Percentiles rank a stretch among this genome's conserved stretches.
These are phyloP conservation scores for Xylariomycetidae sp. DNA, from an alignment of 2,329 filamentous ascomycete genomes.

Conservation along the genomic window DNA sequence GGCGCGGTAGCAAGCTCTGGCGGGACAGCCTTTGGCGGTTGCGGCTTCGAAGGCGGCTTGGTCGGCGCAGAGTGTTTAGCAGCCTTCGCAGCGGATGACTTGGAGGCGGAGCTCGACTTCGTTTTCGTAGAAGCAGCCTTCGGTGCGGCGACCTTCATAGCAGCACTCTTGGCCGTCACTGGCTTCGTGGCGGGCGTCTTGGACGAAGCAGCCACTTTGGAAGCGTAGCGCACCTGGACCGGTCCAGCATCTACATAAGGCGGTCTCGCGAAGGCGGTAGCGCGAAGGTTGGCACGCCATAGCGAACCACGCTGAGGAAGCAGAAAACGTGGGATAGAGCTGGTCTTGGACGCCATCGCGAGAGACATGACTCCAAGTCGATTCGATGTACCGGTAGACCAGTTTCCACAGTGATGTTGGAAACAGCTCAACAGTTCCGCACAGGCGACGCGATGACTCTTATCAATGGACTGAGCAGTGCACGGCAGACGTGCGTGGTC, in stretches of 20 bases:
- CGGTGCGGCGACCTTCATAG: slow-evolving; percentile 5
- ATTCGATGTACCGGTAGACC: no score
- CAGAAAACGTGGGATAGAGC: slow-evolving; percentile 60
- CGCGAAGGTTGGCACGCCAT: slow-evolving; percentile 40
- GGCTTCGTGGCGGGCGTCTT: slow-evolving; percentile 28
- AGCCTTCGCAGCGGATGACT: slow-evolving; percentile 11
- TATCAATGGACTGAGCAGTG: no score
- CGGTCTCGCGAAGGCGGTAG: slow-evolving; percentile 21
- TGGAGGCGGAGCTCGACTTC: slow-evolving; percentile 9
- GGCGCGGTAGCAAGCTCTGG: slow-evolving; percentile 4
- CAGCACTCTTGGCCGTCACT: slow-evolving; percentile 18
- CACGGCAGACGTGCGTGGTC: no score
- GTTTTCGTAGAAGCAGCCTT: slow-evolving; percentile 14
- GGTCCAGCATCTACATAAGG: slow-evolving; percentile 21
- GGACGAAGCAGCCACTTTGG: slow-evolving; percentile 18
- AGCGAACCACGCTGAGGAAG: slow-evolving; percentile 54
- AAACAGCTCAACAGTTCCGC: no score
- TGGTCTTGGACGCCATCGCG: slow-evolving; percentile 38
- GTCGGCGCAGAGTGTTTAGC: slow-evolving; percentile 19
- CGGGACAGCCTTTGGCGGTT: slow-evolving; percentile 8
- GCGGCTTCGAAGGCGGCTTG: slow-evolving; percentile 11
- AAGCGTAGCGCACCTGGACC: slow-evolving; percentile 30
- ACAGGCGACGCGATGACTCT: no score
- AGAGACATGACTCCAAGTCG: no score
- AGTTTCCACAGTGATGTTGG: no score